phyloP scores from a whole-genome alignment of 345 rosid genomes.

The Salix purpurea region DNA sequence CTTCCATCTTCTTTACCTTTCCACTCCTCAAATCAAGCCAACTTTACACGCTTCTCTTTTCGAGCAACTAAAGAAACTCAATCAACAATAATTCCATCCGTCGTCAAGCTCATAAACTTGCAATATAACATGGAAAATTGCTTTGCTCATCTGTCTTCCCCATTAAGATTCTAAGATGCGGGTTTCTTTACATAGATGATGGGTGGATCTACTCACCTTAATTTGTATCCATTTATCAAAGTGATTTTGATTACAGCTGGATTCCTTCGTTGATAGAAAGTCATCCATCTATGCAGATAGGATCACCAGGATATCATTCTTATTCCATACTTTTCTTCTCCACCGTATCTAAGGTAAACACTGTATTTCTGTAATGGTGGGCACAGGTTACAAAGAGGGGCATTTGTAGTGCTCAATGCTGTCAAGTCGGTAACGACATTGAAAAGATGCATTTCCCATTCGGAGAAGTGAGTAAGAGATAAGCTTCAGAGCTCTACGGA shows the following conservation, averaged over 20 bases:
- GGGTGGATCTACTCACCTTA: background rate
- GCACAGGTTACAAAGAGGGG: background rate
- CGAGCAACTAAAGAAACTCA: slow-evolving; percentile 14
- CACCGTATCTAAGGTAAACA: background rate
- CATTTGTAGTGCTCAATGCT: background rate
- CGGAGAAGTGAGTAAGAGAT: slow-evolving; percentile 24
- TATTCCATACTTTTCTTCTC: background rate
- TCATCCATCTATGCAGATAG: background rate
- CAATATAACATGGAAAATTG: background rate
- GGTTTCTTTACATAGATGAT: background rate
- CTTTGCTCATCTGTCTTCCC: background rate
- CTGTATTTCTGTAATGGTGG: background rate
- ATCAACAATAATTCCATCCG: slow-evolving; percentile 5
- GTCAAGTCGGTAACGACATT: slow-evolving; percentile 21
- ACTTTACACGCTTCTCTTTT: slow-evolving; percentile 31
- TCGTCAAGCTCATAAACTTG: slow-evolving; percentile 27
- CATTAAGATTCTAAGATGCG: background rate
- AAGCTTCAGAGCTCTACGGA: slow-evolving; percentile 29
- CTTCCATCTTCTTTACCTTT: slow-evolving; percentile 18
- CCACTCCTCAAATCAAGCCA: slow-evolving; percentile 31
- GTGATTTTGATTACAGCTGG: background rate
- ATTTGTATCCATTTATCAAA: background rate
- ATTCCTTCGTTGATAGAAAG: background rate
- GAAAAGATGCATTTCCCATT: slow-evolving; percentile 11
- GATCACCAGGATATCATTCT: background rate